phyloP scores from a whole-genome alignment of 1,284 basidiomycete species.

The Fomitopsis pinicola region DNA sequence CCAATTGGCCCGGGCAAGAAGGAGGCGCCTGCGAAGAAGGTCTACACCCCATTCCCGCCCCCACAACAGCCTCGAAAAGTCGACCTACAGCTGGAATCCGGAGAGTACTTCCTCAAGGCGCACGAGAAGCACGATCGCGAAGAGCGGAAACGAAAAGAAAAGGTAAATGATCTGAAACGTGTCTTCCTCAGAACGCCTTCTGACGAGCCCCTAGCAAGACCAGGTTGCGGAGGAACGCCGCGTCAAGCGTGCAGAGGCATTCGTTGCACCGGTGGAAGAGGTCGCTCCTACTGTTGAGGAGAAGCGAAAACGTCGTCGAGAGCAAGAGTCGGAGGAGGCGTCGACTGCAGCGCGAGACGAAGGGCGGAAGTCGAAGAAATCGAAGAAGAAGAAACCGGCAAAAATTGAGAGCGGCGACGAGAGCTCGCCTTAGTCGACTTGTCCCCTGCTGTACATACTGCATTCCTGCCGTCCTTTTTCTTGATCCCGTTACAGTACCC shows the following conservation, averaged over 20 bases:
- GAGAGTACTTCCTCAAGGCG: constrained; percentile 96
- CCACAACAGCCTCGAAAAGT: constrained; percentile 92
- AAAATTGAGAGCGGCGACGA: not conserved
- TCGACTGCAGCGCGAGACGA: constrained; percentile 9
- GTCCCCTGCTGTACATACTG: not conserved
- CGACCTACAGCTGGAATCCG: constrained; percentile 92
- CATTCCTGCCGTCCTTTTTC: not conserved
- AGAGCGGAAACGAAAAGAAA: constrained; percentile 61
- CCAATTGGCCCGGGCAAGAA: constrained; percentile 31
- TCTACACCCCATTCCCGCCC: constrained; percentile 99
- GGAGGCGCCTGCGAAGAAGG: constrained; percentile 76
- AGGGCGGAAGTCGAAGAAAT: constrained; percentile 21
- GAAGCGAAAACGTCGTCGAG: constrained; percentile 56
- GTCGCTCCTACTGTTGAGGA: constrained; percentile 74
- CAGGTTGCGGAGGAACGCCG: constrained; percentile 65
- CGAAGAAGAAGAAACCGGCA: constrained; percentile 28
- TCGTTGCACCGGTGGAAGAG: constrained; percentile 76
- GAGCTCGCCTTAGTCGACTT: not conserved
- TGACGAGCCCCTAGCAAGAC: constrained; percentile 53
- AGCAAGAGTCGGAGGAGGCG: constrained; percentile 24
- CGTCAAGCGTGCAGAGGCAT: constrained; percentile 79
- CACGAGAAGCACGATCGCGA: constrained; percentile 73
- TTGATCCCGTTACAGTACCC: not conserved
- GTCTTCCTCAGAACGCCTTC: not conserved
- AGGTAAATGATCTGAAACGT: constrained; percentile 37